Base-by-base conservation (phyloP, 2,329 filamentous ascomycete genomes). In the Zasmidium citrigriseum region DNA sequence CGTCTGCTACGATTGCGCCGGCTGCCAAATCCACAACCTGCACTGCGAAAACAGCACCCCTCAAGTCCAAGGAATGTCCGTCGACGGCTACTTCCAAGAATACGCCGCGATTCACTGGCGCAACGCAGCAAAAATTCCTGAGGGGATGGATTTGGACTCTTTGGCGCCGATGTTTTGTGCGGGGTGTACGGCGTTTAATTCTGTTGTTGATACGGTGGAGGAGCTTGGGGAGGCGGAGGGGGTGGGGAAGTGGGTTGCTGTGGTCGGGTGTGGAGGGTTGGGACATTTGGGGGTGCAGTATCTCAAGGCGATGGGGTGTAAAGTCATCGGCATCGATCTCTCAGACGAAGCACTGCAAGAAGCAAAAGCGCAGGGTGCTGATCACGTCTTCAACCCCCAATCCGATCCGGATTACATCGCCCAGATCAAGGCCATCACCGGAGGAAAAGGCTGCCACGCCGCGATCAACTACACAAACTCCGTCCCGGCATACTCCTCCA, bases 251-350 rank as follows among this genome's bases (percentile, higher is more conserved):
- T 62, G 46, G 47, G 54, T 64, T 7, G 59, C 59, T 25, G 59
- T 61, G 3, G 46, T 61, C 2, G 61, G 61, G 3, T 62, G 59
- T 20, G 59, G 62, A 4, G 59, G 62, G 2, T 52, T 62, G 4
- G 59, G 62, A 7, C 78, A 80, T 63, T 74, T 80, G 54, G 78
- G 77, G 3, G 72, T 77, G 9, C 77, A 80, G 59, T 80, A 79
- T 62, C 77, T 77, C 16, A 78, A 78, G 62, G 78, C 78, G 22
- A 77, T 78, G 75, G 77, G 77, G 12, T 69, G 75, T 55, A 74
- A 74, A 54, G 73, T 76, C 10, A 72, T 80, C 12, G 78, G 73
- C 21, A 71, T 81, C 46, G 78, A 81, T 55, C 74, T 78, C 52
- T 78, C 76, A 53, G 75, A 80, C 54, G 59, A 62, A 25, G 61